These are phyloP conservation scores for Yamadazyma takamatsuzukensis DNA, from an alignment of 805 yeast species.

Conservation along the genomic window DNA sequence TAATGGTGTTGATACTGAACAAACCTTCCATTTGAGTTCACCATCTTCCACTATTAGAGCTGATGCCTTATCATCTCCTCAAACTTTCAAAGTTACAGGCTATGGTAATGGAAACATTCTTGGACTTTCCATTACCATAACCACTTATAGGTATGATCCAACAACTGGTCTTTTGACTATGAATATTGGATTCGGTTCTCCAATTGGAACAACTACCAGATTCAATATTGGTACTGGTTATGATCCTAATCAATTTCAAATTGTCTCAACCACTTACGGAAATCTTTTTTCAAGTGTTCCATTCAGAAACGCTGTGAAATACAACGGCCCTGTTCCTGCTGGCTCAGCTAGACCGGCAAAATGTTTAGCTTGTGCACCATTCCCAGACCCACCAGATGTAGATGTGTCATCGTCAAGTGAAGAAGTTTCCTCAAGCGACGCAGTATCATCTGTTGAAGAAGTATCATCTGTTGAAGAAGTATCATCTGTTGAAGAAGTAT, in stretches of 20 bases:
- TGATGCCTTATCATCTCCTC: constrained; percentile 12
- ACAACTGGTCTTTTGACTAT: constrained; percentile 23
- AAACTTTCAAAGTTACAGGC: constrained; percentile 20
- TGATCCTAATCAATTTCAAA: constrained; percentile 5
- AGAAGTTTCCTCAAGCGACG: constrained; percentile 4
- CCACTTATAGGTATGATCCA: constrained; percentile 10
- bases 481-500: constrained; percentile 1
- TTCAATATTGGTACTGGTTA: constrained; percentile 20
- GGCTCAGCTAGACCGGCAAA: constrained; percentile 11
- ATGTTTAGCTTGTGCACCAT: constrained; percentile 11
- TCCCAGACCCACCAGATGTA: constrained; percentile 12
- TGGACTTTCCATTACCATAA: constrained; percentile 12
- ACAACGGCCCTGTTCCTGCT: constrained; percentile 11
- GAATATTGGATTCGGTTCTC: constrained; percentile 1
- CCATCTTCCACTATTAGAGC: constrained; percentile 15
- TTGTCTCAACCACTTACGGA: constrained; percentile 7
- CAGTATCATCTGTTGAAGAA: constrained; percentile 2
- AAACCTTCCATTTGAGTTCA: constrained; percentile 17
- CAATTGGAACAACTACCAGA: constrained; percentile 5
- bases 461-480: constrained; percentile 1
- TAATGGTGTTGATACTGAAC: constrained; percentile 11
- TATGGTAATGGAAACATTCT: constrained; percentile 22
- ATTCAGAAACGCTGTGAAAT: constrained; percentile 10
- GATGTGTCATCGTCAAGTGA: constrained; percentile 1
- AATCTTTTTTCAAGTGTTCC: constrained; percentile 12